Evolutionary conservation across 306 rosid genomes (phyloP), one percentile per base, ranked within the genome.

Genomic region (Abrus precatorius): DNA sequence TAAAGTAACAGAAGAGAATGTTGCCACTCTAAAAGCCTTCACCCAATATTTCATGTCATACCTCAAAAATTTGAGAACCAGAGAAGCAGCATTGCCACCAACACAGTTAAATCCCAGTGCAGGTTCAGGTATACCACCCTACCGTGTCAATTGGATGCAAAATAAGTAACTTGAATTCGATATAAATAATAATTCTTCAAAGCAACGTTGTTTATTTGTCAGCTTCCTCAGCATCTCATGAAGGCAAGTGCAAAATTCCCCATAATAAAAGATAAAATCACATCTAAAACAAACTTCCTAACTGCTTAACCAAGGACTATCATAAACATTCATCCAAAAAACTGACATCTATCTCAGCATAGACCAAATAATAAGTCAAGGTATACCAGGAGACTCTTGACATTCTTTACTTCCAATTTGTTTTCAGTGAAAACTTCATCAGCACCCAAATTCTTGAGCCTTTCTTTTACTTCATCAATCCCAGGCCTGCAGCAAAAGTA

Each of bases 21-120:
- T n/a, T 33, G 12, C 61, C 36, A 30, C 34, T 61, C 59, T 61
- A 32, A 44, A 52, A 67, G 41, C 33, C 49, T 70, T 82, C 7
- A 54, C 29, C 7, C n/a, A 73, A 47, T 45, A 77, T n/a, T 30
- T 72, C 44, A 7, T 54, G 85, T 52, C 74, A 38, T 76, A 95
- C 99, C 99, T 91, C 85, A 95, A 88, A 78, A 95, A 93, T 64
- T 93, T 95, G 87, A 95, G 93, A 81, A 92, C 88, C 82, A 91
- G 77, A 67, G 97, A 89, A 72, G 99, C 97, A 81, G 97, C 89
- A 87, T 91, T 86, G 81, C 99, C 99, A 57, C 99, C 97, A 14
- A 95, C 92, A 56, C 99, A 93, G 85, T 95, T 95, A 69, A 95
- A 95, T 86, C 97, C 99, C 69, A 93, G 79, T 40, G 80, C 87